Evolutionary conservation across 2,329 filamentous ascomycete genomes (phyloP), one percentile per base, ranked within the genome.

Genomic region (Escovopsis sp.): DNA sequence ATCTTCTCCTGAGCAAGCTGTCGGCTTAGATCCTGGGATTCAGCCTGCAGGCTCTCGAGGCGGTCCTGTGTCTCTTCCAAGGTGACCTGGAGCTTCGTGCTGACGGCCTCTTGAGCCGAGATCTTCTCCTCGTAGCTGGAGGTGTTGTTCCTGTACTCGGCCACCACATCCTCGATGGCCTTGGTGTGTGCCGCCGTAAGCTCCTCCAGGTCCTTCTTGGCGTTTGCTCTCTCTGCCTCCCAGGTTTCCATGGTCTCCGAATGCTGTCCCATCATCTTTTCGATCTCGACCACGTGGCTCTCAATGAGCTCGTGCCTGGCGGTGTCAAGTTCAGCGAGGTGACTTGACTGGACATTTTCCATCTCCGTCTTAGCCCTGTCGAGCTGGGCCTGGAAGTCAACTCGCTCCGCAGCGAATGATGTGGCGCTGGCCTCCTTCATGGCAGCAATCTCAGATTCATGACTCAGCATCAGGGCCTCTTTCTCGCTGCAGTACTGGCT

Each of bases 1-100:
- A 74, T 72, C 60, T 75, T 75, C 43, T 70, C 68, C 33, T 66
- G 60, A 2, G 68, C 71, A 29, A 76, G 65, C 45, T 68, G 61
- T 45, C 66, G 65, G 37, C 63, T 62, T 41, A 74, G 51, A 17
- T 63, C 58, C 42, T 63, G 60, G 23, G 61, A 50, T 43, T 75
- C 70, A 19, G 57, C 53, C 42, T 68, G 56, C 3, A 60, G 50
- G 47, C 65, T 63, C 35, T 50, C 53, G 13, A 70, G 53, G 15
- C 61, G 55, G 26, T 58, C 56, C 43, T 65, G 60, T 18, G 63
- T 51, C 21, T 49, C 43, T 41, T 51, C 43, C 27, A 68, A 46
- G 15, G 57, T 49, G 11, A 51, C 39, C 36, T 63, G 44, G 14
- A 60, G 48, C 14, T 58, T 52, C 1, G 47, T 42, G 35, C 60